Conservation (phyloP, 2,329 filamentous ascomycete species). For the Colletotrichum sansevieriae region DNA sequence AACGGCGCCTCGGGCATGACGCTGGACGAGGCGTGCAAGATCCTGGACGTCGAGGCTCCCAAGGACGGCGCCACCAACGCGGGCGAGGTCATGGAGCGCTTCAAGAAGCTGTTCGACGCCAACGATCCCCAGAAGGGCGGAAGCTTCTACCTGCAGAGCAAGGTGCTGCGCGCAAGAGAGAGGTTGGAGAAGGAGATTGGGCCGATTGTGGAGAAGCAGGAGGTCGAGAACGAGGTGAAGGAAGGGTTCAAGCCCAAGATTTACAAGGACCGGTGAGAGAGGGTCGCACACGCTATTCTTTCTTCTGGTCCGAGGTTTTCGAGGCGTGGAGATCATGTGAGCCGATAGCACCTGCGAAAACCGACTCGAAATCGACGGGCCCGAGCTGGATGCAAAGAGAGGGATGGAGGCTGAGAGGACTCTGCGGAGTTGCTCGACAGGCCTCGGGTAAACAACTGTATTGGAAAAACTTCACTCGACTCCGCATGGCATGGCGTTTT, state of each 20-base stretch:
- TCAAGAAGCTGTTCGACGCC: conserved; percentile 93
- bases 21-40: conserved; percentile 96
- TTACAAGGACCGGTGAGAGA: conserved; percentile 76
- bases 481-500: conserved; percentile 45
- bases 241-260: conserved; percentile 96
- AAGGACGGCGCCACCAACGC: conserved; percentile 81
- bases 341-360: background rate
- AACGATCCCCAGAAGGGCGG: conserved; percentile 97
- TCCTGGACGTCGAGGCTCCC: conserved; percentile 94
- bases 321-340: background rate
- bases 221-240: conserved; percentile 81
- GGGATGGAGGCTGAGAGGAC: background rate
- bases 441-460: conserved; percentile 26
- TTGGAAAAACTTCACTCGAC: conserved; percentile 44
- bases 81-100: conserved; percentile 84
- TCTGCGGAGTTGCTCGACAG: background rate
- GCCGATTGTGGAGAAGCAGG: conserved; percentile 77
- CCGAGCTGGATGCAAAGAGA: background rate
- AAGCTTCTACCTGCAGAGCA: conserved; percentile 98
- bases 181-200: conserved; percentile 89
- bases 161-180: conserved; percentile 91
- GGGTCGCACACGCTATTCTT: background rate
- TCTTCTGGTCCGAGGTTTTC: background rate
- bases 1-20: conserved; percentile 79
- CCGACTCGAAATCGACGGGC: background rate